Percentiles rank a stretch among this genome's conserved stretches.
phyloP scores from a whole-genome alignment of 2,329 filamentous ascomycete genomes.

The Tolypocladium ophioglossoides region DNA sequence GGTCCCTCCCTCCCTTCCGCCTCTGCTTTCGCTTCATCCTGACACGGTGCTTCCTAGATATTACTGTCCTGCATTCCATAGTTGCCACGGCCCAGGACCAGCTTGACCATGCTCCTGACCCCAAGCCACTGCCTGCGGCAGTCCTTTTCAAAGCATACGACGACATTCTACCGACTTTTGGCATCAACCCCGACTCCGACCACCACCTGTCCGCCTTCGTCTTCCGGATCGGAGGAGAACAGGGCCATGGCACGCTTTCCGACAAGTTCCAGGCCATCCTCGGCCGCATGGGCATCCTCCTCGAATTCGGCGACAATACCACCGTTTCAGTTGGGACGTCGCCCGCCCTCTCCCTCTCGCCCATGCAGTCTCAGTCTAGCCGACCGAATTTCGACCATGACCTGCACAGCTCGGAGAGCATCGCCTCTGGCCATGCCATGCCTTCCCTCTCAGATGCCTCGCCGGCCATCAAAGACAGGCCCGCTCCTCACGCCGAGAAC shows the following conservation, averaged over 20 bases:
- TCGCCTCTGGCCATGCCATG: background rate
- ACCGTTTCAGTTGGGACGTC: conserved; percentile 14
- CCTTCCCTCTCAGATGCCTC: background rate
- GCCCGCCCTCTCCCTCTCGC: conserved; percentile 11
- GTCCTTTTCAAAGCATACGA: conserved; percentile 78
- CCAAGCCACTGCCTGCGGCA: conserved; percentile 57
- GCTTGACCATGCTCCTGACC: conserved; percentile 43
- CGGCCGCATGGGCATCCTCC: conserved; percentile 56
- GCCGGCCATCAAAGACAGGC: background rate
- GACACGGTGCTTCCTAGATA: conserved; percentile 42
- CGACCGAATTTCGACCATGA: conserved; percentile 6
- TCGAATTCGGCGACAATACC: conserved; percentile 45
- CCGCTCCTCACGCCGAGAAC: background rate
- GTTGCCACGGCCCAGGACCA: conserved; percentile 60
- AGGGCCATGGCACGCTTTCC: conserved; percentile 45
- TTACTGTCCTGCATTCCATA: conserved; percentile 67
- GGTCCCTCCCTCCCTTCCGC: conserved; percentile 25
- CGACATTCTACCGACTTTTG: conserved; percentile 58
- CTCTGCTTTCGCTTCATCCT: background rate
- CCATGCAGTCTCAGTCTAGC: conserved; percentile 8
- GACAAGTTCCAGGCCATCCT: conserved; percentile 63
- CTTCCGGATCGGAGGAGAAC: conserved; percentile 64
- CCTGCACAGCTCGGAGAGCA: background rate
- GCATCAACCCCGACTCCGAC: conserved; percentile 61
- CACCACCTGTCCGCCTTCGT: conserved; percentile 68